Conservation (phyloP, 371 early-diverging fungal genomes). For the Mortierella sp. region DNA sequence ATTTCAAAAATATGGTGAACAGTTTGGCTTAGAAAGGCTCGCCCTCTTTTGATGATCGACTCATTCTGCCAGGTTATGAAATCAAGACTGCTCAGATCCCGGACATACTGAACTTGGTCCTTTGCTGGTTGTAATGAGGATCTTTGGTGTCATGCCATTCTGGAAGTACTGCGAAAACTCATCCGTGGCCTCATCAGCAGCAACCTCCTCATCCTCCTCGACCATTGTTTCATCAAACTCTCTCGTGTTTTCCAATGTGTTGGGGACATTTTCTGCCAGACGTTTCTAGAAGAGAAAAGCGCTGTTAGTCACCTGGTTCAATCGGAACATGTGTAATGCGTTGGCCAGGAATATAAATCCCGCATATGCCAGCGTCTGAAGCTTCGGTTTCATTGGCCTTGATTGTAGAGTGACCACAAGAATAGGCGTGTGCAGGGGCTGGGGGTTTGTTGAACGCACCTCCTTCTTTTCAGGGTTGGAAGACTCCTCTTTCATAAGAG, state of each 20-base stretch:
- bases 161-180: conserved; percentile 93
- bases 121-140: conserved; percentile 93
- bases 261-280: conserved; percentile 89
- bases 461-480: conserved; percentile 90
- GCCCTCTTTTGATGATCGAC: too few species aligned
- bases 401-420: too few species aligned
- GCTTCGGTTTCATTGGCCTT: too few species aligned
- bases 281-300: conserved; percentile 68
- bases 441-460: conserved; percentile 42
- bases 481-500: conserved; percentile 82
- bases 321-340: neutral
- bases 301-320: neutral
- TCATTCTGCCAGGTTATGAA: neutral
- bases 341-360: neutral
- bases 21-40: neutral
- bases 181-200: conserved; percentile 90
- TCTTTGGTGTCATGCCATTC: conserved; percentile 87
- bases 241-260: conserved; percentile 92
- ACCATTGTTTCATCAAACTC: conserved; percentile 96
- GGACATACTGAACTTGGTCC: conserved; percentile 60
- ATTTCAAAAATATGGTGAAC: conserved; percentile 1
- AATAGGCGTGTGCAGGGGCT: neutral
- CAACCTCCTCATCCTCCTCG: conserved; percentile 82
- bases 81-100: neutral
- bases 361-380: too few species aligned